These are phyloP conservation scores for Penicillium sp. DNA, from an alignment of 2,329 filamentous ascomycete genomes.

Conservation along the genomic window DNA sequence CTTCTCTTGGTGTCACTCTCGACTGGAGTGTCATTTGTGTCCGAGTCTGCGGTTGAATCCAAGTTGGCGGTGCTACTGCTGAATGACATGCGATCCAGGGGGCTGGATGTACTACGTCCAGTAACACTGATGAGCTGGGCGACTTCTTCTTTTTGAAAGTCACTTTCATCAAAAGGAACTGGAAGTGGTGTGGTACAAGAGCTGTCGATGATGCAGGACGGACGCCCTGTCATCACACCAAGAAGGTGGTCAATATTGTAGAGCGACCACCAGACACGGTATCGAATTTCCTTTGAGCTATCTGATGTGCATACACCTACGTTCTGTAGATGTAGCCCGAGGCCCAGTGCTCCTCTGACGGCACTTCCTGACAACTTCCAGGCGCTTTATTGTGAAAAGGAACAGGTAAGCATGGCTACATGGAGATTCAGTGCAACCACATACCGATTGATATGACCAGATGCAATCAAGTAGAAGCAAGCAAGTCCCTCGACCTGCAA, in stretches of 20 bases:
- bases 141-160: slow-evolving; percentile 38
- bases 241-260: slow-evolving; percentile 47
- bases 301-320: slow-evolving; percentile 39
- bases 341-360: slow-evolving; percentile 41
- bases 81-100: slow-evolving; percentile 24
- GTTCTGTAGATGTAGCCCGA: slow-evolving; percentile 48
- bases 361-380: slow-evolving; percentile 47
- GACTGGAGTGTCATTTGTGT: slow-evolving; percentile 18
- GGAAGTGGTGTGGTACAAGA: slow-evolving; percentile 47
- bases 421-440: background rate
- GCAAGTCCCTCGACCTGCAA: slow-evolving; percentile 46
- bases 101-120: slow-evolving; percentile 21
- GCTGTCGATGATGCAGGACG: slow-evolving; percentile 44
- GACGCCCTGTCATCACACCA: slow-evolving; percentile 47
- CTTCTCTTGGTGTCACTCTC: slow-evolving; percentile 23
- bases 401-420: slow-evolving; percentile 1
- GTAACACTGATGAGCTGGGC: slow-evolving; percentile 28
- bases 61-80: slow-evolving; percentile 25
- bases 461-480: slow-evolving; percentile 44
- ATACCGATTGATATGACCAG: slow-evolving; percentile 47
- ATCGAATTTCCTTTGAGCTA: slow-evolving; percentile 46
- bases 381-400: slow-evolving; percentile 29
- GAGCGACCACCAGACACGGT: slow-evolving; percentile 49
- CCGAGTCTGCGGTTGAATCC: slow-evolving; percentile 22
- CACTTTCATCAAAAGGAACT: slow-evolving; percentile 43